A percentile compares a stretch with the other conserved stretches of the same genome.
phyloP scores from a whole-genome alignment of 257 asterid species.

The Paraleonurus japonicus region DNA sequence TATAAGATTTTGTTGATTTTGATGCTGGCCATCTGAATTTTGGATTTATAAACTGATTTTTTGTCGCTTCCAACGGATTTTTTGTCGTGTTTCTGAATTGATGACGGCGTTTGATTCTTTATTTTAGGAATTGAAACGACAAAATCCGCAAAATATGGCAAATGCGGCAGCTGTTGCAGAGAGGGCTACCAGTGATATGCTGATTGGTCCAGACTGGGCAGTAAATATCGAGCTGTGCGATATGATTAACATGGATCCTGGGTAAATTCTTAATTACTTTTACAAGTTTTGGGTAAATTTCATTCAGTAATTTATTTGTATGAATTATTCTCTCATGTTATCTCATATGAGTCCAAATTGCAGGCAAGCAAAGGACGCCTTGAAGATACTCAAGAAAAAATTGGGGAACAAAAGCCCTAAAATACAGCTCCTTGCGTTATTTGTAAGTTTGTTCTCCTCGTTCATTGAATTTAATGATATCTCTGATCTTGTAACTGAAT shows the following conservation, averaged over 20 bases:
- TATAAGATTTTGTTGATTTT: slow-evolving; percentile 13
- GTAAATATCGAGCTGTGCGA: slow-evolving; percentile 93
- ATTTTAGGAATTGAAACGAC: slow-evolving; percentile 21
- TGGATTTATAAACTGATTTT: neutral
- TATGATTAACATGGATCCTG: slow-evolving; percentile 71
- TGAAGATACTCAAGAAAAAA: slow-evolving; percentile 87
- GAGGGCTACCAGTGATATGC: slow-evolving; percentile 92
- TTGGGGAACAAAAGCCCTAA: slow-evolving; percentile 81
- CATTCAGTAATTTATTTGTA: neutral
- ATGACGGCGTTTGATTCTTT: slow-evolving; percentile 24
- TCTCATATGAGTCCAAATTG: slow-evolving; percentile 29
- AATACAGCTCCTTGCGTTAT: slow-evolving; percentile 82
- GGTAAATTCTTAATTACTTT: slow-evolving; percentile 41
- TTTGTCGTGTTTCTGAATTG: slow-evolving; percentile 2
- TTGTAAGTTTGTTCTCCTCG: slow-evolving; percentile 53
- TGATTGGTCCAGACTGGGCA: slow-evolving; percentile 99
- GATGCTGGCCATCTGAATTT: no score
- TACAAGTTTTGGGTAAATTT: neutral
- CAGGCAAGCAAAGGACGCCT: slow-evolving; percentile 94
- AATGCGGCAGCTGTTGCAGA: slow-evolving; percentile 88
- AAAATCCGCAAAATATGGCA: slow-evolving; percentile 53
- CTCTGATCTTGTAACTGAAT: neutral
- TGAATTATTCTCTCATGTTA: slow-evolving; percentile 5
- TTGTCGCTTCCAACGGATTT: neutral
- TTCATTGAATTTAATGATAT: neutral